phyloP scores from a whole-genome alignment of 2,329 filamentous ascomycete genomes.

The Fusarium heterosporum region DNA sequence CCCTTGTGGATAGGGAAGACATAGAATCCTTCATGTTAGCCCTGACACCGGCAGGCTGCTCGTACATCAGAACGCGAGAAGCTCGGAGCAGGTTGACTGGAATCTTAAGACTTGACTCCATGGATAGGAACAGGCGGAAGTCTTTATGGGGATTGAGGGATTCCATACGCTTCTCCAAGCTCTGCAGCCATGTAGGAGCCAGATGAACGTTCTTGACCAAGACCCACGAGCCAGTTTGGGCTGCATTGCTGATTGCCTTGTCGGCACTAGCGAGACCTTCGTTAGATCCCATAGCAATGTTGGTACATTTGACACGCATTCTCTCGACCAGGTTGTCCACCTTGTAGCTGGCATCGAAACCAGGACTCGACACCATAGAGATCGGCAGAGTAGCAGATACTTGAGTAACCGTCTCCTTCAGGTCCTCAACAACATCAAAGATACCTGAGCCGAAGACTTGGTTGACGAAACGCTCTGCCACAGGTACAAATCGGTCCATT shows the following conservation, averaged over 20 bases:
- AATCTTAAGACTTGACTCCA: slow-evolving; percentile 97
- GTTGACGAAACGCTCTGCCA: slow-evolving; percentile 89
- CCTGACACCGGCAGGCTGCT: slow-evolving; percentile 94
- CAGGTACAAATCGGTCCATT: slow-evolving; percentile 93
- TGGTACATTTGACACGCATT: slow-evolving; percentile 84
- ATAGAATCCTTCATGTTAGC: slow-evolving; percentile 99
- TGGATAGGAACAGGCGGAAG: slow-evolving; percentile 95
- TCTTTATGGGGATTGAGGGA: slow-evolving; percentile 92
- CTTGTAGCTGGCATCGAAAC: slow-evolving; percentile 99
- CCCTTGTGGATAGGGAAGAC: slow-evolving; percentile 80
- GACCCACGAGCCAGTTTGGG: slow-evolving; percentile 93
- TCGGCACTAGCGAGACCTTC: slow-evolving; percentile 93
- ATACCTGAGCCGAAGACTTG: slow-evolving; percentile 86
- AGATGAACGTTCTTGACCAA: slow-evolving; percentile 99
- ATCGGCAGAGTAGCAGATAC: slow-evolving; percentile 88
- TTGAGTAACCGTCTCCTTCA: slow-evolving; percentile 85
- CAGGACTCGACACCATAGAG: slow-evolving; percentile 91
- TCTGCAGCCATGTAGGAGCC: slow-evolving; percentile 95
- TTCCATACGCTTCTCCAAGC: slow-evolving; percentile 95
- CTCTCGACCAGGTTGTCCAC: slow-evolving; percentile 94
- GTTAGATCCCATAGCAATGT: slow-evolving; percentile 99
- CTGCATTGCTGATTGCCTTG: slow-evolving; percentile 93
- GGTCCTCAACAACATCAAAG: slow-evolving; percentile 85
- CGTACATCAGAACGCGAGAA: slow-evolving; percentile 95
- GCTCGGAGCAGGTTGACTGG: slow-evolving; percentile 95